Evolutionary conservation across 2,329 filamentous ascomycete species (phyloP).

Genomic region (Aplosporella prunicola): DNA sequence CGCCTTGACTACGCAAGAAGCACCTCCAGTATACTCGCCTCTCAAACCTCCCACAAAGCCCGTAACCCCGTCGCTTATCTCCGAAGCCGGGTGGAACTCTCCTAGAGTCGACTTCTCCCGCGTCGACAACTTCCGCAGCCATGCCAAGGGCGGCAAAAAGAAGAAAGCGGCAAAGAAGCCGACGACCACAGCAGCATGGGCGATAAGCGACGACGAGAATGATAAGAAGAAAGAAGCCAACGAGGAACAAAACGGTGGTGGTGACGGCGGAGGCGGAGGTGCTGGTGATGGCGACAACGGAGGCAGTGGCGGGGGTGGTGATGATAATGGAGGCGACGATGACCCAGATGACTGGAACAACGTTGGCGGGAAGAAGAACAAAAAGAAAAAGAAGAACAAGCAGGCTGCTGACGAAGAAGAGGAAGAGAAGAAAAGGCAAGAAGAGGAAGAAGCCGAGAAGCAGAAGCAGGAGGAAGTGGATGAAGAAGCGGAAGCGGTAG

Average conservation of each 20-base stretch:
- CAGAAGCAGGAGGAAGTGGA: slow-evolving; percentile 22
- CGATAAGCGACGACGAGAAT: slow-evolving; percentile 38
- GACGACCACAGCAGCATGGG: slow-evolving; percentile 26
- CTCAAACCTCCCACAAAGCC: no score
- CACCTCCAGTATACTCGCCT: no score
- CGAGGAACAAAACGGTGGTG: slow-evolving; percentile 16
- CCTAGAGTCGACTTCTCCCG: slow-evolving; percentile 50
- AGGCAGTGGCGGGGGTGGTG: slow-evolving; percentile 19
- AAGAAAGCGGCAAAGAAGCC: slow-evolving; percentile 33
- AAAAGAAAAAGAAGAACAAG: slow-evolving; percentile 31
- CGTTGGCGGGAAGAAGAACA: slow-evolving; percentile 30
- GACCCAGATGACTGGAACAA: slow-evolving; percentile 25
- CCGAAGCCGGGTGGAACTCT: slow-evolving; percentile 25
- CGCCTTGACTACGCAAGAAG: no score
- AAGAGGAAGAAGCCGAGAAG: slow-evolving; percentile 28
- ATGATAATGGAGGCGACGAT: slow-evolving; percentile 20
- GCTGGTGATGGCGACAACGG: slow-evolving; percentile 29
- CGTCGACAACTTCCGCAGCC: slow-evolving; percentile 40
- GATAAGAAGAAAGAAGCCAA: slow-evolving; percentile 34
- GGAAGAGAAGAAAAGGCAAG: slow-evolving; percentile 29
- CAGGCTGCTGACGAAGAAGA: slow-evolving; percentile 19
- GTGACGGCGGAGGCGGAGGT: slow-evolving; percentile 25
- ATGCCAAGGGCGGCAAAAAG: slow-evolving; percentile 47
- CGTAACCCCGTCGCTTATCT: no score
- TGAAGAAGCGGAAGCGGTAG: slow-evolving; percentile 23